Conservation (phyloP, 192 early-diverging fungal species). For the Umbelopsis sp. region DNA sequence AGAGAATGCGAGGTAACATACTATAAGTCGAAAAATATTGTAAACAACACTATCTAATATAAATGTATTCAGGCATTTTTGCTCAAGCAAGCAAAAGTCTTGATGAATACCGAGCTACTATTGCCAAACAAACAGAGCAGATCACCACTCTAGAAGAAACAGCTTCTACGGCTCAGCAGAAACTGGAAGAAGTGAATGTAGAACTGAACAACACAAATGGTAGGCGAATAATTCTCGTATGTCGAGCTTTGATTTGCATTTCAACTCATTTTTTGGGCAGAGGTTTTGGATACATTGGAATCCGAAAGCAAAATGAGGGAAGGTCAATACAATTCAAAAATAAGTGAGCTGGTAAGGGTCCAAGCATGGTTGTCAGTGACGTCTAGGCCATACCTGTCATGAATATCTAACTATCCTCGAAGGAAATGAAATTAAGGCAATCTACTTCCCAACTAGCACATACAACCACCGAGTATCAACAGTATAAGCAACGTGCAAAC, state of each 20-base stretch:
- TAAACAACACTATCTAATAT: background rate
- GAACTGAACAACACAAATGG: constrained; percentile 22
- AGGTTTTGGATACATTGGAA: constrained; percentile 33
- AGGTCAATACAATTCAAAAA: constrained; percentile 32
- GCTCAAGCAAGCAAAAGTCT: constrained; percentile 57
- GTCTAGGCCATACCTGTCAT: background rate
- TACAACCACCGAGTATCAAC: constrained; percentile 51
- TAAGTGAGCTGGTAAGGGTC: constrained; percentile 44
- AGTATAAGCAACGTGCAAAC: constrained; percentile 58
- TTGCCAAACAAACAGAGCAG: constrained; percentile 48
- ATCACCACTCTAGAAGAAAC: constrained; percentile 36
- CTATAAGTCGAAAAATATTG: background rate
- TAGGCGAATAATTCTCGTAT: constrained; percentile 7
- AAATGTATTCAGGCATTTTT: constrained; percentile 46
- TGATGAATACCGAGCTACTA: constrained; percentile 51
- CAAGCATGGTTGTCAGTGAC: background rate
- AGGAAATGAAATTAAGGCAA: constrained; percentile 55
- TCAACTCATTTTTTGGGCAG: constrained; percentile 23
- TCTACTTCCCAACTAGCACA: constrained; percentile 45
- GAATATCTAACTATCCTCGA: background rate
- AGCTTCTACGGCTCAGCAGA: constrained; percentile 27
- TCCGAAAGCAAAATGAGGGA: constrained; percentile 41
- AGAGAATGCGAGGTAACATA: constrained; percentile 54
- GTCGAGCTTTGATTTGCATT: background rate
- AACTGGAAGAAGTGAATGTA: constrained; percentile 28